These are phyloP conservation scores for Amauroascus niger DNA, from an alignment of 2,329 filamentous ascomycete species.

Conservation along the genomic window DNA sequence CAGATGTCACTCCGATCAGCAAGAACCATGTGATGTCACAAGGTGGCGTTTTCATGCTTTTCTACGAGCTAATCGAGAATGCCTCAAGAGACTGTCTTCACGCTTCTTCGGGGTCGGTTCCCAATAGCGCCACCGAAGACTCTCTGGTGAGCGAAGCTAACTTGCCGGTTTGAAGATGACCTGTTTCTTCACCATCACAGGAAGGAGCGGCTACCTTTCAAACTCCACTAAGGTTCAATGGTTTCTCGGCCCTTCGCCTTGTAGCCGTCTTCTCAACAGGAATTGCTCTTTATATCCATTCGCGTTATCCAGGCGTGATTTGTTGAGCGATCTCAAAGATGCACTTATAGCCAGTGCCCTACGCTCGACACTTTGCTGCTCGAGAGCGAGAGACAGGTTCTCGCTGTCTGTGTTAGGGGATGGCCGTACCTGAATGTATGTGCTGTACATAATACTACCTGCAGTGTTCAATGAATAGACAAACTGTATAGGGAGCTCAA, in stretches of 20 bases:
- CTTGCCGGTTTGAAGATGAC: not conserved
- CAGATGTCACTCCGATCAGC: slow-evolving; percentile 64
- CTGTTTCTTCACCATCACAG: not conserved
- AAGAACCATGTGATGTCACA: slow-evolving; percentile 66
- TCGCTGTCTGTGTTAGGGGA: not conserved
- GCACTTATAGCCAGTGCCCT: not conserved
- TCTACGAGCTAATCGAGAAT: slow-evolving; percentile 67
- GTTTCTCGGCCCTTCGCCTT: too few relatives aligned
- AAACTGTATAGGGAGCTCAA: not conserved
- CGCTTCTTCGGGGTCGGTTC: not conserved
- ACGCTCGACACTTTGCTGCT: not conserved
- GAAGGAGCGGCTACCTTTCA: not conserved
- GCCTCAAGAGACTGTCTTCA: not conserved
- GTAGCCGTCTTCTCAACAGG: too few relatives aligned
- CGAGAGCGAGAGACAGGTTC: not conserved
- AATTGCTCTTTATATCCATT: too few relatives aligned
- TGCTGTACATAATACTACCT: not conserved
- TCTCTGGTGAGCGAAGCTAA: not conserved
- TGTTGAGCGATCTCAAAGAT: too few relatives aligned
- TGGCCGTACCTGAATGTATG: not conserved
- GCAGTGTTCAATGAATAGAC: not conserved
- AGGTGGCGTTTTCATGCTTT: slow-evolving; percentile 89
- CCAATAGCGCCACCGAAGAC: not conserved
- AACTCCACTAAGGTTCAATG: not conserved
- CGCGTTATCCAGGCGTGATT: too few relatives aligned